Percentiles rank a stretch among this genome's conserved stretches.
Conservation (phyloP, 208 protist species). For the Leishmania aethiopica region DNA sequence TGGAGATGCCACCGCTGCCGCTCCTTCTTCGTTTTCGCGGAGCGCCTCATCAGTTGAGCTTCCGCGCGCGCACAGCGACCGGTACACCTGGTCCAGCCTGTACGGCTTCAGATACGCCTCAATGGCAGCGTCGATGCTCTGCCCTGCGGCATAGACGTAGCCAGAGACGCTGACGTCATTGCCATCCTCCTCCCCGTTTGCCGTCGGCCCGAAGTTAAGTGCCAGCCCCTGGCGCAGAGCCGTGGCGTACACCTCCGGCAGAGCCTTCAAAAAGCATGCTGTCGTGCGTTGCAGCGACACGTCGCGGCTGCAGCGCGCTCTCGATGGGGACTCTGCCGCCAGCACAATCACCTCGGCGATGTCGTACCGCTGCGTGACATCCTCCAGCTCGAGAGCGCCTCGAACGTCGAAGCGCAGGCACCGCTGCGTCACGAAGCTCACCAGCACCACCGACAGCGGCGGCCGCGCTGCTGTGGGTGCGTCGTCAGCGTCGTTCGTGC, state of each 20-base stretch:
- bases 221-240: constrained; percentile 53
- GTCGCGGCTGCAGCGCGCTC: not conserved
- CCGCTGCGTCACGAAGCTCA: constrained; percentile 80
- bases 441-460: constrained; percentile 47
- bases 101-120: constrained; percentile 59
- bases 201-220: constrained; percentile 76
- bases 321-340: not conserved
- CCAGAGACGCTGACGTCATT: constrained; percentile 51
- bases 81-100: constrained; percentile 58
- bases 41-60: not conserved
- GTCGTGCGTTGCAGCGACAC: not conserved
- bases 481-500: not conserved
- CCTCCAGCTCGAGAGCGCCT: constrained; percentile 60
- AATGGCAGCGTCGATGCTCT: constrained; percentile 49
- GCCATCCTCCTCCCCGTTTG: constrained; percentile 76
- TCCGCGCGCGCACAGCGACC: constrained; percentile 26
- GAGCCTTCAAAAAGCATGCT: constrained; percentile 18
- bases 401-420: constrained; percentile 29
- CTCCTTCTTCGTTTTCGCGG: not conserved
- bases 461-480: not conserved
- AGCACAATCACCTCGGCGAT: constrained; percentile 80
- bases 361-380: constrained; percentile 70
- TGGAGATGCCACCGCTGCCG: not conserved
- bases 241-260: constrained; percentile 48
- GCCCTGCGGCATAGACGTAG: constrained; percentile 10